A percentile compares a stretch with the other conserved stretches of the same genome.
Evolutionary conservation across 2,329 filamentous ascomycete species (phyloP).

Genomic region (Xylaria sp.): DNA sequence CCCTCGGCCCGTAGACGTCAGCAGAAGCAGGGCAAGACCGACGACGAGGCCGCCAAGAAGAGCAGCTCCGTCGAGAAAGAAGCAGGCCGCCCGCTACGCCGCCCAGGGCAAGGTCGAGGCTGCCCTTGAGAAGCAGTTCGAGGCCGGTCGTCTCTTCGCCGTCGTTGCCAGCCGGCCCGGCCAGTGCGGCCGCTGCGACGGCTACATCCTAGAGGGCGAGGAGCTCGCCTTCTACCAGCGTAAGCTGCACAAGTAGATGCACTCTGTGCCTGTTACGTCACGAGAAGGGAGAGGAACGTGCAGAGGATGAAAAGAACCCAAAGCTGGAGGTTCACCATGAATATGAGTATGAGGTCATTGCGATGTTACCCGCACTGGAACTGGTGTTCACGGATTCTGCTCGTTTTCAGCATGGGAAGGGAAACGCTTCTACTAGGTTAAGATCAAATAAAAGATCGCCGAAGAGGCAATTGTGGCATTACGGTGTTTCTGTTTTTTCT

Average conservation of each 20-base stretch:
- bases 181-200: conserved; percentile 95
- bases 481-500: conserved; percentile 14
- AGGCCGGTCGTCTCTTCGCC: conserved; percentile 96
- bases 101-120: conserved; percentile 89
- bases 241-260: conserved; percentile 94
- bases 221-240: conserved; percentile 99
- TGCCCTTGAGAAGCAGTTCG: conserved; percentile 97
- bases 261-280: conserved; percentile 9
- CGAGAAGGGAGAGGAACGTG: conserved; percentile 8
- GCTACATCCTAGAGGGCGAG: conserved; percentile 98
- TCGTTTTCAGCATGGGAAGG: conserved; percentile 44
- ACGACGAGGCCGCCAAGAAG: conserved; percentile 82
- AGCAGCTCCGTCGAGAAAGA: conserved; percentile 94
- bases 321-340: conserved; percentile 23
- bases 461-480: conserved; percentile 33
- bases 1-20: conserved; percentile 90
- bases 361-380: conserved; percentile 41
- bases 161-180: conserved; percentile 91
- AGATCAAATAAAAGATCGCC: conserved; percentile 45
- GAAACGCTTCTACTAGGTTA: conserved; percentile 42
- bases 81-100: conserved; percentile 88
- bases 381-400: conserved; percentile 46
- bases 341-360: conserved; percentile 35
- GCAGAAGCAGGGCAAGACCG: conserved; percentile 73
- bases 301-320: conserved; percentile 28